Percentiles rank a stretch among this genome's conserved stretches.
phyloP scores from a whole-genome alignment of 2,329 filamentous ascomycete species.

The Tolypocladium ovalisporum region DNA sequence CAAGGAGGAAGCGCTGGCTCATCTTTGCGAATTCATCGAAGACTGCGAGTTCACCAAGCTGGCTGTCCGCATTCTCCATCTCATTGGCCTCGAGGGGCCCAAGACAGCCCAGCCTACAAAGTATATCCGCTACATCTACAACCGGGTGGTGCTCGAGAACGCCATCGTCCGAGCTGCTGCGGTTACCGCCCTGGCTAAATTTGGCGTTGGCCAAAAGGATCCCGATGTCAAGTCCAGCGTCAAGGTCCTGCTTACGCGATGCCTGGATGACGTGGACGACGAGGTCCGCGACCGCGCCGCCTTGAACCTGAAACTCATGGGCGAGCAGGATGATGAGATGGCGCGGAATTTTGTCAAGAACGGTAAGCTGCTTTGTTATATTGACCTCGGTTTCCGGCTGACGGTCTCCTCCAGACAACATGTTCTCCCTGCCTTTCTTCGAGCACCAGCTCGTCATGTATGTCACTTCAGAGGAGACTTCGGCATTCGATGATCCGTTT shows the following conservation, averaged over 20 bases:
- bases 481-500: slow-evolving; percentile 75
- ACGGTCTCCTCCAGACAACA: slow-evolving; percentile 54
- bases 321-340: slow-evolving; percentile 80
- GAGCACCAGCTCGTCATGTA: slow-evolving; percentile 98
- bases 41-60: slow-evolving; percentile 99
- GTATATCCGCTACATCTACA: slow-evolving; percentile 99
- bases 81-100: slow-evolving; percentile 88
- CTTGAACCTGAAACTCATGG: slow-evolving; percentile 84
- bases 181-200: slow-evolving; percentile 91
- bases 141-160: slow-evolving; percentile 93
- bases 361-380: slow-evolving; percentile 36
- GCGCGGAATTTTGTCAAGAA: slow-evolving; percentile 88
- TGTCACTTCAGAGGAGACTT: slow-evolving; percentile 83
- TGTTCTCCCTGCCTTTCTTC: slow-evolving; percentile 89
- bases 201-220: slow-evolving; percentile 93
- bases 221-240: slow-evolving; percentile 95
- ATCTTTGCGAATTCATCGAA: slow-evolving; percentile 97
- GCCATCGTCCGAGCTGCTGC: slow-evolving; percentile 90
- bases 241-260: slow-evolving; percentile 80
- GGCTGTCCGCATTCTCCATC: slow-evolving; percentile 86
- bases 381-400: background rate
- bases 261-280: slow-evolving; percentile 93
- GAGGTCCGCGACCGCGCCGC: slow-evolving; percentile 94
- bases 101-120: slow-evolving; percentile 94
- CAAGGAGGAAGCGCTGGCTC: slow-evolving; percentile 72